Percentiles rank a stretch among this genome's conserved stretches.
Conservation (phyloP, 192 early-diverging fungal species). For the Tieghemiomyces parasiticus region DNA sequence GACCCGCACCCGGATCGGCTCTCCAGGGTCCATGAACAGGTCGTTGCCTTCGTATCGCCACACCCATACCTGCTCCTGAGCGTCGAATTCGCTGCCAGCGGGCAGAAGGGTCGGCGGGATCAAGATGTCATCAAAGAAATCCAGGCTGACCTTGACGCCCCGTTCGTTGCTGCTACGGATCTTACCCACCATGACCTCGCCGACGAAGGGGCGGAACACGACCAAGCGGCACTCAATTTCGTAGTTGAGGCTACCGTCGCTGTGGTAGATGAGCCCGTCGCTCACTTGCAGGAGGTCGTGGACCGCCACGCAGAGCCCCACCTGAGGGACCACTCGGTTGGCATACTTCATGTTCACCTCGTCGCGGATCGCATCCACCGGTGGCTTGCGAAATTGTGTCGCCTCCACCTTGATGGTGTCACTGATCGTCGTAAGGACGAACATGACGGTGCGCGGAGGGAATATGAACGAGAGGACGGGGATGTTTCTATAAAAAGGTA, state of each 20-base stretch:
- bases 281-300: constrained; percentile 67
- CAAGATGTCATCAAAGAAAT: constrained; percentile 85
- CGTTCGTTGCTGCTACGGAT: constrained; percentile 50
- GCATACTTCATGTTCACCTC: constrained; percentile 86
- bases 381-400: constrained; percentile 56
- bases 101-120: constrained; percentile 56
- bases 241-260: constrained; percentile 63
- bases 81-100: constrained; percentile 44
- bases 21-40: constrained; percentile 70
- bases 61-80: constrained; percentile 61
- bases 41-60: constrained; percentile 68
- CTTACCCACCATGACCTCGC: constrained; percentile 70
- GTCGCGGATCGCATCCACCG: constrained; percentile 64
- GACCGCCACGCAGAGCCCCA: constrained; percentile 79
- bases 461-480: too few relatives aligned
- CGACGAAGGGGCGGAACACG: constrained; percentile 81
- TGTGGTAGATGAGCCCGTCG: constrained; percentile 74
- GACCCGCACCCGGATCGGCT: constrained; percentile 62
- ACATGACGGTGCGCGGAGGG: constrained; percentile 70
- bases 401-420: constrained; percentile 81
- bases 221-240: constrained; percentile 54
- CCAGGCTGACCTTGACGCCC: constrained; percentile 59
- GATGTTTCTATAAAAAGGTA: too few relatives aligned
- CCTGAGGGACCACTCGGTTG: constrained; percentile 73
- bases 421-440: constrained; percentile 57